A percentile compares a stretch with the other conserved stretches of the same genome.
Evolutionary conservation across 75 land plant species (phyloP).

Genomic region (Larix kaempferi): DNA sequence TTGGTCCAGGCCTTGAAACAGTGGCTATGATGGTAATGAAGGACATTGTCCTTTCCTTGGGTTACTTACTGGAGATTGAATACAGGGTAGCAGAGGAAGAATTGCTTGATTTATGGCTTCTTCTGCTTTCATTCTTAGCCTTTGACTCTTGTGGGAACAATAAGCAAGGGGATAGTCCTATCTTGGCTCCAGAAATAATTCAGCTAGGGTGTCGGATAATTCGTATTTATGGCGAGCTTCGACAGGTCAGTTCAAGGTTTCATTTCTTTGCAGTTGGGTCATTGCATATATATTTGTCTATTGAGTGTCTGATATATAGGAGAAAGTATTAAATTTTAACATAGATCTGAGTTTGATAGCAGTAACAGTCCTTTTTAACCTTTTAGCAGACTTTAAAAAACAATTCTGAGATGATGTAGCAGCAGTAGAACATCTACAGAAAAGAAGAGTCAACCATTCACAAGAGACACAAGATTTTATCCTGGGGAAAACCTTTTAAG

Average conservation of each 20-base stretch:
- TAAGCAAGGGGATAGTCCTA: slow-evolving; percentile 10
- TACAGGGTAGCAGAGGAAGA: slow-evolving; percentile 61
- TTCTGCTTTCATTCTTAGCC: slow-evolving; percentile 45
- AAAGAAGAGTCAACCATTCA: too few relatives aligned
- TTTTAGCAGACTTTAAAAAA: too few relatives aligned
- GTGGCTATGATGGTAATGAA: slow-evolving; percentile 17
- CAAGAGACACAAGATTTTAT: too few relatives aligned
- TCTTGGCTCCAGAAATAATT: slow-evolving; percentile 30
- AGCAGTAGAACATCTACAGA: too few relatives aligned
- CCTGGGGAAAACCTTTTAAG: too few relatives aligned
- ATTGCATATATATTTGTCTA: not conserved
- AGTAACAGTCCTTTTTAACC: too few relatives aligned
- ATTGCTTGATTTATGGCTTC: slow-evolving; percentile 52
- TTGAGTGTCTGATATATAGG: too few relatives aligned
- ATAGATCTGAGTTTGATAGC: too few relatives aligned
- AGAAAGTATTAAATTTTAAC: too few relatives aligned
- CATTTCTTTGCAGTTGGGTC: not conserved
- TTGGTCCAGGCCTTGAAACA: not conserved
- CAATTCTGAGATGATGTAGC: too few relatives aligned
- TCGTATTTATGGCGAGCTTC: slow-evolving; percentile 64
- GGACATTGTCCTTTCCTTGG: slow-evolving; percentile 53
- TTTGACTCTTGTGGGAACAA: slow-evolving; percentile 6
- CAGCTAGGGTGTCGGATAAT: slow-evolving; percentile 49
- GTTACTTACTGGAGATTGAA: slow-evolving; percentile 74
- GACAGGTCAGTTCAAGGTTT: slow-evolving; percentile 60